Base-by-base conservation (phyloP, 768 basidiomycete species). In the Dictyophora rubrovolvata region DNA sequence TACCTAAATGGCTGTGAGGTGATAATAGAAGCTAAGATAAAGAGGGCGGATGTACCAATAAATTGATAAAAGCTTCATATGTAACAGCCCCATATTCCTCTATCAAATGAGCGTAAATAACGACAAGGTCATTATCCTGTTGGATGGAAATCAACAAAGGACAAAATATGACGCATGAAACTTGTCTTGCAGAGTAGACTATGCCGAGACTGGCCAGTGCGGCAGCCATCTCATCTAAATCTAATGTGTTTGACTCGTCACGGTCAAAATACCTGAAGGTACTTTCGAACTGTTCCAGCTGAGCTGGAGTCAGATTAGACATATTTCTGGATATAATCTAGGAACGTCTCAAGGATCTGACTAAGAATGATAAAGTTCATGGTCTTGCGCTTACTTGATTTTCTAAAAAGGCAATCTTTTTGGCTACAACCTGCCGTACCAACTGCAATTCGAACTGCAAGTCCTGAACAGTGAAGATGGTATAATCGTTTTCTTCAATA, bases 241-340 rank as follows among this genome's bases (percentile, higher is more conserved):
- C 83, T 42, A 98, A 80, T 0, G 91, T 93, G 68, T 97, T 96
- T 42, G 87, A 84, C 65, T 90, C 87, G 64, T 97, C 93, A 62
- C 84, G 84, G 71, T 97, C 95, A 66, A 99, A 99, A 73, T 97
- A 94, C 54, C 94, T 83, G 84, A 99, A 98, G 1, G 93, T 95
- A 68, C 86, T 84, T 71, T 98, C 95, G 64, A 96, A 95, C 67
- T 97, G 93, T 68, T 98, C 95, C 21, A 98, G 77, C 68, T 93
- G 92, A 14, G 92, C 93, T 0, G 96, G 93, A 0, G 95, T 95
- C 62, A 99, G 72, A 68, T 97, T 96, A 22, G 92, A 89, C 82
- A 91, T 86, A 65, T 90, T 92, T 49, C 92, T 80, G 12, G 96
- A 93, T 1, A 97, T 89, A 65, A 96, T 90, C 92, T 98, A 64